Evolutionary conservation across 2,329 filamentous ascomycete genomes (phyloP).

Genomic region (Lasiodiplodia sp.): DNA sequence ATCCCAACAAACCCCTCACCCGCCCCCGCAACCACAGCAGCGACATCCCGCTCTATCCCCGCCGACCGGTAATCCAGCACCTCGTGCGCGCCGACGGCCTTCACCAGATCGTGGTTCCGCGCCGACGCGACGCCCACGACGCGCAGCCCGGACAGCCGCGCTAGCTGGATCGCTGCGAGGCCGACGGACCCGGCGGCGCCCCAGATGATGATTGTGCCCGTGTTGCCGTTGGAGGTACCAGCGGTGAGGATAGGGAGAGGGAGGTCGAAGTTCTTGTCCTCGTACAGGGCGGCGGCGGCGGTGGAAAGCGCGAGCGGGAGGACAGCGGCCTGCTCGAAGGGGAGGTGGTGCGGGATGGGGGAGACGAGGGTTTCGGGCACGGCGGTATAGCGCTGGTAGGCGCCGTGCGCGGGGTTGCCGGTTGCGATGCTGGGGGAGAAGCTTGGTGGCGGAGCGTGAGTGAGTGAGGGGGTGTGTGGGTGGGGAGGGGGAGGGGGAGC

Average conservation of each 20-base stretch:
- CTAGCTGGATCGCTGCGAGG: slow-evolving; percentile 43
- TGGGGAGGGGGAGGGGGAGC: not conserved
- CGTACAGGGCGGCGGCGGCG: slow-evolving; percentile 53
- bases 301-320: slow-evolving; percentile 55
- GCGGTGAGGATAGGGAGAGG: slow-evolving; percentile 40
- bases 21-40: slow-evolving; percentile 42
- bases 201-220: too few relatives aligned
- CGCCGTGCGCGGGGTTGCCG: slow-evolving; percentile 36
- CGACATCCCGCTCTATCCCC: slow-evolving; percentile 44
- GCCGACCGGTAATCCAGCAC: slow-evolving; percentile 45
- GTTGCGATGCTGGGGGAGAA: slow-evolving; percentile 36
- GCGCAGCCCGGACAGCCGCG: slow-evolving; percentile 43
- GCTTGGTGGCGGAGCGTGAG: not conserved
- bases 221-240: slow-evolving; percentile 35
- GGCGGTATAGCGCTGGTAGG: slow-evolving; percentile 46
- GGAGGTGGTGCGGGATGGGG: slow-evolving; percentile 48
- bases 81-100: slow-evolving; percentile 39
- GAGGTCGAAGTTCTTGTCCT: slow-evolving; percentile 48
- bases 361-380: slow-evolving; percentile 42
- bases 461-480: not conserved
- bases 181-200: slow-evolving; percentile 48
- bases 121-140: slow-evolving; percentile 44
- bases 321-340: slow-evolving; percentile 49
- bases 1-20: slow-evolving; percentile 46
- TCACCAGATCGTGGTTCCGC: slow-evolving; percentile 43